These are phyloP conservation scores for Cicer arietinum DNA, from an alignment of 306 rosid species.

Conservation along the genomic window DNA sequence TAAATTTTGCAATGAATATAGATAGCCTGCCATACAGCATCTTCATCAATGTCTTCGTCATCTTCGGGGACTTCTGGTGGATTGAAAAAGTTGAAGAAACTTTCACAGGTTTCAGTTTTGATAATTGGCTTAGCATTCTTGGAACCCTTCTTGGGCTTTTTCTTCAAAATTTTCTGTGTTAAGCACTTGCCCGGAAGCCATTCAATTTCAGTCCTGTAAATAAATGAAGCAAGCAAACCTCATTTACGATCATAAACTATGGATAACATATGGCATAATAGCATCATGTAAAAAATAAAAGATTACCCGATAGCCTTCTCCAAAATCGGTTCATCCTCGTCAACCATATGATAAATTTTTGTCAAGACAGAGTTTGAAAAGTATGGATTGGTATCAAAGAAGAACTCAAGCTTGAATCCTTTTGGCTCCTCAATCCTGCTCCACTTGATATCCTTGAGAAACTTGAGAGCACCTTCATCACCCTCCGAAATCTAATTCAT, in stretches of 20 bases:
- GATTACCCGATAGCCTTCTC: conserved; percentile 79
- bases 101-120: conserved; percentile 73
- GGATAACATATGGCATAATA: background rate
- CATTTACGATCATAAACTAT: background rate
- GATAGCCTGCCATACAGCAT: conserved; percentile 50
- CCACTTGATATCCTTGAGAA: conserved; percentile 78
- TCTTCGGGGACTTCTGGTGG: conserved; percentile 85
- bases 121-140: conserved; percentile 76
- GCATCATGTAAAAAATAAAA: background rate
- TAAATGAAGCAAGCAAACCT: conserved; percentile 15
- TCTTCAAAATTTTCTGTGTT: conserved; percentile 71
- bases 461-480: conserved; percentile 78
- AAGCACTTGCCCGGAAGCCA: conserved; percentile 73
- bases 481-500: conserved; percentile 64
- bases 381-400: conserved; percentile 69
- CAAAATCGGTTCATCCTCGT: conserved; percentile 74
- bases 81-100: conserved; percentile 82
- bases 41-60: conserved; percentile 70
- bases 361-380: conserved; percentile 71
- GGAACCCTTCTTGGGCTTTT: conserved; percentile 74
- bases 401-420: conserved; percentile 85
- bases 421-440: conserved; percentile 58
- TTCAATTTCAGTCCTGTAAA: conserved; percentile 68
- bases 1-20: background rate
- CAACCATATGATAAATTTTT: conserved; percentile 80